Evolutionary conservation across 2,329 filamentous ascomycete species (phyloP), one percentile per base, ranked within the genome.

Genomic region (Aspergillus nomiae): DNA sequence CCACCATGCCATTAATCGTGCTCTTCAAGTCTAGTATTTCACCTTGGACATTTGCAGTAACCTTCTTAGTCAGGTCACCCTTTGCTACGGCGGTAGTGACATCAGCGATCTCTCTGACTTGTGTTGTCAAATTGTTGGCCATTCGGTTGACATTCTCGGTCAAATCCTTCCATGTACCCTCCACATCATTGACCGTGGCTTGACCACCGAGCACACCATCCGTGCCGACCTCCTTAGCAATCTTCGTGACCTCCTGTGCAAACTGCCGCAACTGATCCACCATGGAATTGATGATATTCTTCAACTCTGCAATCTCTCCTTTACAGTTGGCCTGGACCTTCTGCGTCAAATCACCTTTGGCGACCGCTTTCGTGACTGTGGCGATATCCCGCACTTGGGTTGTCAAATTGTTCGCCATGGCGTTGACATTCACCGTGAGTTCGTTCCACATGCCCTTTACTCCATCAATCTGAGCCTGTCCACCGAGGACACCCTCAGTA

Each of bases 261-360:
- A 98, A 98, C 75, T 97, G 94, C 74, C 96, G 92, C 62, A 99
- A 84, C 78, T 97, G 95, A 77, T 97, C 95, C 69, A 99, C 94
- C 94, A 99, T 99, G 76, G 92, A 95, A 81, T 99, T 99, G 83
- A 98, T 99, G 54, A 95, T 98, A 64, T 93, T 94, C 81, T 99
- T 99, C 74, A 99, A 90, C 82, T 92, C 92, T 75, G 89, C 91
- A 73, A 94, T 98, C 84, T 94, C 95, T 78, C 91, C 96, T 82
- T 89, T 91, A 80, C 91, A 94, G 74, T 92, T 92, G 65, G 94
- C 94, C 78, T 96, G 92, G 45, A 99, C 94, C 78, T 97, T 97
- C 78, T 97, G 94, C 57, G 94, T 97, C 71, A 99, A 85, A 77
- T 99, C 95, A 80, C 94, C 94, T 78, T 88, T 88, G 66, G 88